Evolutionary conservation across 78 protist species (phyloP), one percentile per base, ranked within the genome.

Genomic region (Creolimax fragrantissima): DNA sequence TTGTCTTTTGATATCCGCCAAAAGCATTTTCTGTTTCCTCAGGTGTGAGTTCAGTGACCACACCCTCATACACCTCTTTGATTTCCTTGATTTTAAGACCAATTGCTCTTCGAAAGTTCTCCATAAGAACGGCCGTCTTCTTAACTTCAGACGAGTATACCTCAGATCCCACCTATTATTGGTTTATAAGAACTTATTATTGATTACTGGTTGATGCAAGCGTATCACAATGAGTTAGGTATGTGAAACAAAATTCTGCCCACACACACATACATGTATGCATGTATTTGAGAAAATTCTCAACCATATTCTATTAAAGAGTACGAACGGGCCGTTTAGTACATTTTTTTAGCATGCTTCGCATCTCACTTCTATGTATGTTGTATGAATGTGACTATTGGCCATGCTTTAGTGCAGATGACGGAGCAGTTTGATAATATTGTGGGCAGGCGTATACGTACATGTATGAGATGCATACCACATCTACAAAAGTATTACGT

Each of bases 21-120:
- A 58, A 58, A 32, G 74, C 74, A 24, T 58, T 95, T 44, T 98
- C 99, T 3, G 98, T 93, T 94, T 99, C 99, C 74, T 96, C 98
- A 11, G 99, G 99, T 0, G 97, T 97, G 35, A 99, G 92, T 85
- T 99, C 99, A 3, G 98, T 98, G 4, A 98, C 99, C 92, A 98
- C 99, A 42, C 99, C 99, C 90, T 99, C 99, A 92, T 96, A 99
- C 36, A 99, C 99, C 44, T 99, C 99, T 94, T 99, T 98, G 41
- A 88, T 95, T 90, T 99, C 99, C 89, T 97, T 98, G 95, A 99
- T 98, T 3, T 99, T 94, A 11, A 99, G 96, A 36, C 99, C 99
- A 67, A 99, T 99, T 3, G 99, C 96, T 3, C 99, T 95, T 5
- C 99, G 97, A 94, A 99, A 98, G 94, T 98, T 96, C 93, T 98